phyloP scores from a whole-genome alignment of 2,329 filamentous ascomycete species.

The Aspergillus sergii region DNA sequence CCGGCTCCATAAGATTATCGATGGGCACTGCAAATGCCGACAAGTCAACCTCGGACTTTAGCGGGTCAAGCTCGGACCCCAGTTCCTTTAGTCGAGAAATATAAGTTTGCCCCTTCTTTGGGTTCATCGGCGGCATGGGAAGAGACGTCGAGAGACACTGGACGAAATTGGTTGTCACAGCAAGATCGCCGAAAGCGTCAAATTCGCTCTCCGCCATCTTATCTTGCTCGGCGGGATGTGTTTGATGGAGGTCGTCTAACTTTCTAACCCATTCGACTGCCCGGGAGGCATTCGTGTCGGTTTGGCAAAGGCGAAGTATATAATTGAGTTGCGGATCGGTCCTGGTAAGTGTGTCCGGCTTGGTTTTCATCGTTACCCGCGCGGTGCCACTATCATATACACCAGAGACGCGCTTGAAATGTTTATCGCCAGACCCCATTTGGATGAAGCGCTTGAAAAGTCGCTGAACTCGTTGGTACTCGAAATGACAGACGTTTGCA shows the following conservation, averaged over 20 bases:
- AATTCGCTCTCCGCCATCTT: not conserved
- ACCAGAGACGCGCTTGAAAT: slow-evolving; percentile 47
- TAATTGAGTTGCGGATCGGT: slow-evolving; percentile 47
- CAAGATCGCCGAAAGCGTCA: not conserved
- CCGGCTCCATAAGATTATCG: not conserved
- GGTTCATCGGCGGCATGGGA: not conserved
- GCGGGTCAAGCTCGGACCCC: not conserved
- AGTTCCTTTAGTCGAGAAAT: not conserved
- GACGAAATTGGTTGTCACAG: not conserved
- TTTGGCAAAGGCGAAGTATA: slow-evolving; percentile 50
- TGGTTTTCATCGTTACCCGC: slow-evolving; percentile 45
- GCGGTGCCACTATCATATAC: slow-evolving; percentile 36
- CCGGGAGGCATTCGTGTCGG: slow-evolving; percentile 36
- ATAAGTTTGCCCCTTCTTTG: not conserved
- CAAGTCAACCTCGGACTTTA: not conserved
- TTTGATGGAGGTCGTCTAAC: slow-evolving; percentile 21
- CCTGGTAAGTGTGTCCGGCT: slow-evolving; percentile 43
- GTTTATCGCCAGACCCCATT: slow-evolving; percentile 37
- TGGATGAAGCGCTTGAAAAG: slow-evolving; percentile 48
- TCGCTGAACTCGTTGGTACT: slow-evolving; percentile 44
- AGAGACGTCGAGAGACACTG: not conserved
- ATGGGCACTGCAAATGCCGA: not conserved
- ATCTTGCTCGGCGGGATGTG: not conserved
- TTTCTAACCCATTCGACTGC: slow-evolving; percentile 48
- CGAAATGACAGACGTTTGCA: slow-evolving; percentile 49